A percentile compares a stretch with the other conserved stretches of the same genome.
Conservation (phyloP, 768 basidiomycete species). For the Flagelloscypha sp. region DNA sequence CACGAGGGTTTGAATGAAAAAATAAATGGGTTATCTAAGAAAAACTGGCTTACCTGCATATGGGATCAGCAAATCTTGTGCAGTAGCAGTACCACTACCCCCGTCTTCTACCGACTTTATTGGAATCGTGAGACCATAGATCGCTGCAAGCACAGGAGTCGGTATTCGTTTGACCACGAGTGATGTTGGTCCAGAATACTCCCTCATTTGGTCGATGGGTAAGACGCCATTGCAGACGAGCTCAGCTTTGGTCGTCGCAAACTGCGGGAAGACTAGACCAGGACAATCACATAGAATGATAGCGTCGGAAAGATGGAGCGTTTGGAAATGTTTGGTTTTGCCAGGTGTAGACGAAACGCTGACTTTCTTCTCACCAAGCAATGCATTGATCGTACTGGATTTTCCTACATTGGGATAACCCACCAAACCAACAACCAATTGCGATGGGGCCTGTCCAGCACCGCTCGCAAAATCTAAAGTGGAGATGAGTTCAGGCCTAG, state of each 20-base stretch:
- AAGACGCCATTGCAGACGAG: constrained; percentile 94
- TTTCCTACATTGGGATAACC: constrained; percentile 99
- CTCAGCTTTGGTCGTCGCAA: constrained; percentile 93
- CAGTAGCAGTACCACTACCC: constrained; percentile 64
- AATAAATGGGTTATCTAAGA: constrained; percentile 2
- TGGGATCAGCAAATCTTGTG: constrained; percentile 75
- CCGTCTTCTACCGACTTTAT: constrained; percentile 66
- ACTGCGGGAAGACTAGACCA: constrained; percentile 96
- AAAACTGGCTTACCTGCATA: constrained; percentile 80
- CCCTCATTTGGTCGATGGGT: constrained; percentile 95
- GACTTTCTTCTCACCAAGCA: constrained; percentile 94
- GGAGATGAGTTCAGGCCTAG: neutral
- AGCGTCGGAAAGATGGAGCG: constrained; percentile 83
- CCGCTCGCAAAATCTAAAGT: constrained; percentile 50
- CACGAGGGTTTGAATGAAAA: constrained; percentile 10
- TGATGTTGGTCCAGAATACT: constrained; percentile 78
- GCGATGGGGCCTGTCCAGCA: constrained; percentile 48
- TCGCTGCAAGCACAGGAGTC: constrained; percentile 76
- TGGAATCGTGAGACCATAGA: constrained; percentile 78
- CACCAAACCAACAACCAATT: constrained; percentile 80
- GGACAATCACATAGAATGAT: constrained; percentile 95
- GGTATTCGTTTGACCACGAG: constrained; percentile 76
- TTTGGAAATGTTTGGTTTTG: constrained; percentile 99
- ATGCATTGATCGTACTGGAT: constrained; percentile 94
- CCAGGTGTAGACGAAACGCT: constrained; percentile 97